Conservation (phyloP, 164 flowering plant genomes). For the Litsea cubeba region DNA sequence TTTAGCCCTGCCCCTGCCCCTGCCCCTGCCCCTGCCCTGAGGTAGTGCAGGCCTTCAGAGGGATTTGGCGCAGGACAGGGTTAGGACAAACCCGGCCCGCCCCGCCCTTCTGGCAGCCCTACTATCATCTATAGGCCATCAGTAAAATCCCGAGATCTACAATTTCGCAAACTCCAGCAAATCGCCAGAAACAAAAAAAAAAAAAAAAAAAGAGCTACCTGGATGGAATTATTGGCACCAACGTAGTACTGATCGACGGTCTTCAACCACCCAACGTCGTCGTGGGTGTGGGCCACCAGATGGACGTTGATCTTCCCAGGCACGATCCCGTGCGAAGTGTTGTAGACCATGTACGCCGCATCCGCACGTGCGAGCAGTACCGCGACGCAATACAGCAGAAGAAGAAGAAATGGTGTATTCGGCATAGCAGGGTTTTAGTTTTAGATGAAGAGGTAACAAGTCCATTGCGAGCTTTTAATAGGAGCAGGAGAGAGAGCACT, state of each 20-base stretch:
- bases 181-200: no score
- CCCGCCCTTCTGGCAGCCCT: no score
- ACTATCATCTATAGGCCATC: no score
- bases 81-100: no score
- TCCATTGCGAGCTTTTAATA: not conserved
- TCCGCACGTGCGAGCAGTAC: slow-evolving; percentile 10
- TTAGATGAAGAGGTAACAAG: not conserved
- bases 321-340: slow-evolving; percentile 47
- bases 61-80: no score
- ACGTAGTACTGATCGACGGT: slow-evolving; percentile 88
- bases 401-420: not conserved
- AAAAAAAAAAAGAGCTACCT: slow-evolving; percentile 29
- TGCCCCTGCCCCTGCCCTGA: no score
- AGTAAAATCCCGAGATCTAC: no score
- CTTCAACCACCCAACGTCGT: slow-evolving; percentile 93
- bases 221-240: slow-evolving; percentile 74
- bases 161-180: no score
- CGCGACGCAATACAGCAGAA: slow-evolving; percentile 5
- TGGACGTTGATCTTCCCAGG: slow-evolving; percentile 74
- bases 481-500: not conserved
- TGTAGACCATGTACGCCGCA: slow-evolving; percentile 44
- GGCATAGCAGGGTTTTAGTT: slow-evolving; percentile 8
- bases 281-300: slow-evolving; percentile 84
- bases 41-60: no score
- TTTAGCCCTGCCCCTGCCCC: no score